Evolutionary conservation across 225 moss, liverwort and hornwort species (phyloP), one percentile per base, ranked within the genome.

Genomic region (Thuidium tamariscinum): DNA sequence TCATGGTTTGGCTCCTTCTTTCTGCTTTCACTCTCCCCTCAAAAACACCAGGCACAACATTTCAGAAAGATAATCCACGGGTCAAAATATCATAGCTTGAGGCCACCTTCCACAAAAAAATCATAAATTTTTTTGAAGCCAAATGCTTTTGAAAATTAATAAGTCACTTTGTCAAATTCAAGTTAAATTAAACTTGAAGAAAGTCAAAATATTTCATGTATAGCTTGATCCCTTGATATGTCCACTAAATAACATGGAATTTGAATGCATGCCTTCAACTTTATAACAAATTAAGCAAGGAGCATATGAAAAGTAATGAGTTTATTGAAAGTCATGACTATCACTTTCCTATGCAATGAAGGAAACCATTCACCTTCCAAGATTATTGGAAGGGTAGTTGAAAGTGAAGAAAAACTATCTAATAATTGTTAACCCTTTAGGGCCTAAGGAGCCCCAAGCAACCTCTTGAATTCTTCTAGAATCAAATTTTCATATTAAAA

Each of bases 171-270:
- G 12, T 0, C 0, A 8, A 48, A 46, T 46, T 1, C 9, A 46
- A 11, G 3, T 6, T 32, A 73, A 73, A 11, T 19, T 48, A 7
- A 32, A 19, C 4, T 12, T 20, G 27, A 20, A 49, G 32, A 74
- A 13, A 74, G 49, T 32, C 11, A 73, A 7, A 32, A 48, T 48
- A 20, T 34, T 49, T 1, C 15, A 0, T 32, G 0, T 11, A 7
- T 0, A 19, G 6, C 30, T 30, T 73, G 11, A 48, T 32, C 4
- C 7, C 19, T 7, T 30, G 7, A 30, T 7, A 11, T 11, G 11
- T 29, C 7, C 2, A 11, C 4, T 11, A 16, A 44, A 17, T 11
- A 30, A 18, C 0, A 0, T 3, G 0, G 1, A 73, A 48, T 32
- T 4, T 11, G 7, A 32, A 32, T 30, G 17, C 46, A 30, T 46